Percentiles rank a stretch among this genome's conserved stretches.
Evolutionary conservation across 2,329 filamentous ascomycete species (phyloP).

Genomic region (Penicillium sp.): DNA sequence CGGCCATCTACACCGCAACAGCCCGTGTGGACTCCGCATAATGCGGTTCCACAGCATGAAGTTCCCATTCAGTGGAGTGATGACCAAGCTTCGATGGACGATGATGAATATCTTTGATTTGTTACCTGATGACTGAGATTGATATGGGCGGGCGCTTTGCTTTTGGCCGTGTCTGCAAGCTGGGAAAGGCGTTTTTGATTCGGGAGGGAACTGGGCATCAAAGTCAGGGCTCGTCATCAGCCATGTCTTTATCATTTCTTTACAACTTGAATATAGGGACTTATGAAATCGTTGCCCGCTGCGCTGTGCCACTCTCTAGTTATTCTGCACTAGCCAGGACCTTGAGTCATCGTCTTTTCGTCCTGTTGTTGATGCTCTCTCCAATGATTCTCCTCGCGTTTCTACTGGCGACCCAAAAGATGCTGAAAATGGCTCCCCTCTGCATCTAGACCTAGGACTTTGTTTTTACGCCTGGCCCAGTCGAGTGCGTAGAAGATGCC

Average conservation of each 20-base stretch:
- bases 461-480: too few relatives aligned
- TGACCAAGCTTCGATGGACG: slow-evolving; percentile 32
- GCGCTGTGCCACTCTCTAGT: too few relatives aligned
- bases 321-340: too few relatives aligned
- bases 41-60: slow-evolving; percentile 9
- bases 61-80: slow-evolving; percentile 12
- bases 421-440: too few relatives aligned
- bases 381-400: too few relatives aligned
- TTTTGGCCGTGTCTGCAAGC: background rate
- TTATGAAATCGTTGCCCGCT: too few relatives aligned
- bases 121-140: background rate
- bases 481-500: too few relatives aligned
- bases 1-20: slow-evolving; percentile 4
- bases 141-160: background rate
- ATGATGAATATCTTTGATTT: slow-evolving; percentile 34
- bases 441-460: too few relatives aligned
- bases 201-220: background rate
- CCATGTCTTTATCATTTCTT: background rate
- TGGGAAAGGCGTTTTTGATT: background rate
- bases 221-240: background rate
- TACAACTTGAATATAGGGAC: background rate
- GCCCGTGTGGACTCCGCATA: slow-evolving; percentile 21
- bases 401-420: too few relatives aligned
- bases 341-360: too few relatives aligned
- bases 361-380: too few relatives aligned